Conservation (phyloP, 2,329 filamentous ascomycete species). For the Hypoxylon sp. region DNA sequence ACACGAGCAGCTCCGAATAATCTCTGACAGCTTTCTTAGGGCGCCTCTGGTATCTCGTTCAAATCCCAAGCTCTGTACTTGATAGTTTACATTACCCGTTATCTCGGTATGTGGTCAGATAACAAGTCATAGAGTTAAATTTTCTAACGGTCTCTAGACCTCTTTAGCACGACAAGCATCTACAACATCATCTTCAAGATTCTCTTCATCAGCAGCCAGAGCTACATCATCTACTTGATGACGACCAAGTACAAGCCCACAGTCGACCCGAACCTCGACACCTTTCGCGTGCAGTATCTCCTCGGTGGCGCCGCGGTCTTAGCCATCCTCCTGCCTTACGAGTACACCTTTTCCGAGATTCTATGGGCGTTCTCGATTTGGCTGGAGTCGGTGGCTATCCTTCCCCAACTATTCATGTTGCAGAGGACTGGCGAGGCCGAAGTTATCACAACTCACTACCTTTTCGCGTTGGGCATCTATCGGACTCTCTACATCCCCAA, state of each 20-base stretch:
- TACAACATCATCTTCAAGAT: slow-evolving; percentile 98
- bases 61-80: slow-evolving; percentile 98
- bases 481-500: slow-evolving; percentile 97
- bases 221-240: slow-evolving; percentile 98
- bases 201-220: slow-evolving; percentile 89
- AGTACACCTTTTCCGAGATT: slow-evolving; percentile 86
- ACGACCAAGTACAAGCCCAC: slow-evolving; percentile 97
- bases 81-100: slow-evolving; percentile 92
- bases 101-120: slow-evolving; percentile 73
- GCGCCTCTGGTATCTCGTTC: slow-evolving; percentile 97
- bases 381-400: slow-evolving; percentile 95
- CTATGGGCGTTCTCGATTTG: slow-evolving; percentile 98
- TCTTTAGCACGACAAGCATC: slow-evolving; percentile 84
- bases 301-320: slow-evolving; percentile 83
- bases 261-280: slow-evolving; percentile 96
- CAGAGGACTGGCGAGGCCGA: slow-evolving; percentile 98
- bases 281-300: slow-evolving; percentile 96
- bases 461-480: slow-evolving; percentile 93
- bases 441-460: slow-evolving; percentile 98
- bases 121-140: slow-evolving; percentile 12
- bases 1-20: slow-evolving; percentile 29
- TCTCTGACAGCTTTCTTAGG: slow-evolving; percentile 67
- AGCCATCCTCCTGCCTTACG: slow-evolving; percentile 85
- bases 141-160: slow-evolving; percentile 66
- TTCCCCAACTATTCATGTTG: slow-evolving; percentile 98